A percentile compares a stretch with the other conserved stretches of the same genome.
phyloP scores from a whole-genome alignment of 768 basidiomycete genomes.

The Lentinula lateritia region DNA sequence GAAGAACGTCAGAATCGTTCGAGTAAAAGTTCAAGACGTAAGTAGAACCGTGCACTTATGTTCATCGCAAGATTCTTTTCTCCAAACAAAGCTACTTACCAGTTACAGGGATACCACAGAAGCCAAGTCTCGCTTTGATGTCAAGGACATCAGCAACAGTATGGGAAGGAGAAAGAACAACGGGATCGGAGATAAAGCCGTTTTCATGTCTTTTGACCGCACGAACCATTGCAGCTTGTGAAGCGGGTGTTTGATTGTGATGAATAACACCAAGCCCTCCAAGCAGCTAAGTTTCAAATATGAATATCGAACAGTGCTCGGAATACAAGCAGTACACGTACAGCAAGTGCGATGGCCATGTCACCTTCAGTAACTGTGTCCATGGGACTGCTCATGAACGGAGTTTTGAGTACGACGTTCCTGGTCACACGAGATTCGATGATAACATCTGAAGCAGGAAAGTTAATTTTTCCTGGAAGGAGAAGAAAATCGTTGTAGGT shows the following conservation, averaged over 20 bases:
- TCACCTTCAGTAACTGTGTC: constrained; percentile 97
- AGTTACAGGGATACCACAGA: constrained; percentile 96
- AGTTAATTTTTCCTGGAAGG: constrained; percentile 94
- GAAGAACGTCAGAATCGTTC: constrained; percentile 16
- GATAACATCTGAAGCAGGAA: constrained; percentile 72
- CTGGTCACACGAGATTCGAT: constrained; percentile 86
- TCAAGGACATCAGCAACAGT: constrained; percentile 86
- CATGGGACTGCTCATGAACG: constrained; percentile 98
- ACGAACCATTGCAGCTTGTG: constrained; percentile 95
- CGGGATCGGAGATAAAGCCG: constrained; percentile 94
- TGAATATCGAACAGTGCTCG: constrained; percentile 7
- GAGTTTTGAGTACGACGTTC: constrained; percentile 89
- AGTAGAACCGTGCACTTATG: background rate
- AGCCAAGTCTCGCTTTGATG: constrained; percentile 88
- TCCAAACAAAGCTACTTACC: constrained; percentile 57
- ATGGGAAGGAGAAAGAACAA: constrained; percentile 76
- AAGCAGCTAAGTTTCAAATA: constrained; percentile 49
- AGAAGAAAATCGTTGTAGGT: constrained; percentile 98
- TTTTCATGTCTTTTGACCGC: constrained; percentile 98
- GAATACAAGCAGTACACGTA: constrained; percentile 32
- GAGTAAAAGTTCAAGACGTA: constrained; percentile 6
- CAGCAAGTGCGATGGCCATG: constrained; percentile 92
- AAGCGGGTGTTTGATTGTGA: constrained; percentile 81
- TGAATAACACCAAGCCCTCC: constrained; percentile 99
- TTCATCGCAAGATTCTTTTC: background rate